Conservation (phyloP, 1,284 basidiomycete genomes). For the Porogramme epimiltina region DNA sequence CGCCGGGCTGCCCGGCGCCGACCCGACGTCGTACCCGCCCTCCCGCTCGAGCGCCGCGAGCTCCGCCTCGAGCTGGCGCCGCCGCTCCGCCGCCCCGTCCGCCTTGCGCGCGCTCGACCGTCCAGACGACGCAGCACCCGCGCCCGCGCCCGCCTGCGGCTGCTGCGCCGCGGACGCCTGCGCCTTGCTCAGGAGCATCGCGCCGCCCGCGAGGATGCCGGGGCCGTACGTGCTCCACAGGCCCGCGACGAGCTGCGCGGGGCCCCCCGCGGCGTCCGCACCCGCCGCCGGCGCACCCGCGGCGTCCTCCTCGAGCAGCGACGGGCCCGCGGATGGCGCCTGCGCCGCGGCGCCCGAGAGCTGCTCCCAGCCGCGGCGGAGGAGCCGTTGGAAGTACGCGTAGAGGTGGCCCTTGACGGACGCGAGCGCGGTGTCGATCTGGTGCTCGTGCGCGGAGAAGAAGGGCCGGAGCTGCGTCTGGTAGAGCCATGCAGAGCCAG, state of each 20-base stretch:
- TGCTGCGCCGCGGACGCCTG: constrained; percentile 24
- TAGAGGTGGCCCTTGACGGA: constrained; percentile 61
- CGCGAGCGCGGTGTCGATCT: constrained; percentile 79
- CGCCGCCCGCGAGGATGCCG: constrained; percentile 63
- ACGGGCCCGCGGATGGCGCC: constrained; percentile 12
- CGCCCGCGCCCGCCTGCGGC: constrained; percentile 20
- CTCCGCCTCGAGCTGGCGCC: constrained; percentile 58
- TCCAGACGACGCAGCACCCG: constrained; percentile 1
- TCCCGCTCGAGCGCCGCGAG: constrained; percentile 45
- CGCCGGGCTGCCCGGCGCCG: constrained; percentile 33
- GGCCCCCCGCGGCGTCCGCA: constrained; percentile 57
- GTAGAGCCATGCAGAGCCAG: constrained; percentile 83
- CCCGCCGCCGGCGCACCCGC: constrained; percentile 44
- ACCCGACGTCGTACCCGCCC: constrained; percentile 32
- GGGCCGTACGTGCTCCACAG: constrained; percentile 80
- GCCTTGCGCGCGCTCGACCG: constrained; percentile 1
- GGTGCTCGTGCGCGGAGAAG: constrained; percentile 72
- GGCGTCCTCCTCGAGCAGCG: constrained; percentile 28
- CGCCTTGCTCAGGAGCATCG: constrained; percentile 49
- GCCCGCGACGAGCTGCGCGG: constrained; percentile 61
- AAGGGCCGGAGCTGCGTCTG: constrained; percentile 76
- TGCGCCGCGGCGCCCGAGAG: constrained; percentile 44
- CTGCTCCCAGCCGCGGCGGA: constrained; percentile 64
- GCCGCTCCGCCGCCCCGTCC: constrained; percentile 39
- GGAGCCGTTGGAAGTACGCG: constrained; percentile 63